Percentiles rank a stretch among this genome's conserved stretches.
Evolutionary conservation across 345 rosid genomes (phyloP).

Genomic region (Microthlaspi erraticum): DNA sequence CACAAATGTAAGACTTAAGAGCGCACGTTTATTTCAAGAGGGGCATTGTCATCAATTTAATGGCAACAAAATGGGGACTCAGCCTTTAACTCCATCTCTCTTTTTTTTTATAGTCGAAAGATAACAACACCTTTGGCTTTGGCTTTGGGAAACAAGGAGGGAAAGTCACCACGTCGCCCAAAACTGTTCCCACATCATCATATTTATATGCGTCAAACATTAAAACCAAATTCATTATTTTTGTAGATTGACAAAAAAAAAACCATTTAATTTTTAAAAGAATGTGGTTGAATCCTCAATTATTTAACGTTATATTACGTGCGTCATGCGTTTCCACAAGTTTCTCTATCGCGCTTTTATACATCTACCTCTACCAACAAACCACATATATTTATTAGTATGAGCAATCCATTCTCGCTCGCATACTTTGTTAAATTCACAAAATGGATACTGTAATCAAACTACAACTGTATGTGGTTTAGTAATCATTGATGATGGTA

Average conservation of each 20-base stretch:
- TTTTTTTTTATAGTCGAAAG: background rate
- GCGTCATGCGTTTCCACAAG: constrained; percentile 40
- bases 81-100: background rate
- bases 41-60: constrained; percentile 4
- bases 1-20: background rate
- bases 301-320: constrained; percentile 32
- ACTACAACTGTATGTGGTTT: background rate
- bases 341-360: constrained; percentile 26
- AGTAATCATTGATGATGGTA: background rate
- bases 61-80: background rate
- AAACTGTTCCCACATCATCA: constrained; percentile 24
- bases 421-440: constrained; percentile 4
- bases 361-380: constrained; percentile 24
- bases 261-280: background rate
- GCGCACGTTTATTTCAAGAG: constrained; percentile 14
- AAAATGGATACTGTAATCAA: background rate
- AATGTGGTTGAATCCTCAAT: constrained; percentile 32
- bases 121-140: background rate
- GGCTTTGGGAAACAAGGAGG: constrained; percentile 22
- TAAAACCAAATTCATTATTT: background rate
- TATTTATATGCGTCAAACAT: constrained; percentile 27
- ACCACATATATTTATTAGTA: constrained; percentile 21
- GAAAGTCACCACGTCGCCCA: constrained; percentile 37
- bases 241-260: background rate
- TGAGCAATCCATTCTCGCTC: constrained; percentile 1